Evolutionary conservation across 106 monocot species (phyloP), one percentile per base, ranked within the genome.

Genomic region (Iris macrosiphon): DNA sequence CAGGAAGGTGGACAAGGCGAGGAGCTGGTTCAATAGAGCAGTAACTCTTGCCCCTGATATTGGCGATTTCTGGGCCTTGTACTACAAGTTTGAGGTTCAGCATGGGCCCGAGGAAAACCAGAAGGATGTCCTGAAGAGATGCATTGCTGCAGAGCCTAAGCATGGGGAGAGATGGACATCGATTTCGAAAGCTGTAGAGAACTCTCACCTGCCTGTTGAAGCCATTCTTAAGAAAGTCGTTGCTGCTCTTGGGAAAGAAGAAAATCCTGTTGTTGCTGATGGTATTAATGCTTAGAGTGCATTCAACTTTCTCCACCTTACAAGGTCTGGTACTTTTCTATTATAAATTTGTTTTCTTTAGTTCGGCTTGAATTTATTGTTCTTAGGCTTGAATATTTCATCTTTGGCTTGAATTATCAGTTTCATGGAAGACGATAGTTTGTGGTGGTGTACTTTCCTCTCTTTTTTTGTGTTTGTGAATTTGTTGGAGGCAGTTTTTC

Each of bases 21-120:
- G 95, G 65, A 86, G 17, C 61, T 96, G 85, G 89, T 81, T 89
- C 52, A 85, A 90, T 49, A 71, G 89, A 47, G 89, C 86, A 26
- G 95, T 96, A 57, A 96, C 89, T 21, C 75, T 96, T 24, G 71
- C 81, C 9, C 95, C 95, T 32, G 95, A 96, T 49, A 59, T 83
- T 63, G 95, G 95, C n/a, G 95, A 96, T 61, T 86, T 85, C 53
- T 96, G 95, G 95, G 79, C 77, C 1, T 68, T 76, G 19, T 90
- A 74, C 22, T 90, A 96, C 62, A 96, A 82, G 49, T 96, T 96
- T 77, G 95, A 96, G 64, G 68, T 96, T 24, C 95, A 96, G 60
- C 90, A 96, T 72, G 95, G 95, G 18, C 68, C 24, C 37, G 89
- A 86, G 25, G 95, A 96, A n/a, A 72, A 47, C 15, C 95, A 96